Evolutionary conservation across 2,329 filamentous ascomycete genomes (phyloP).

Genomic region (Aureobasidium sp.): DNA sequence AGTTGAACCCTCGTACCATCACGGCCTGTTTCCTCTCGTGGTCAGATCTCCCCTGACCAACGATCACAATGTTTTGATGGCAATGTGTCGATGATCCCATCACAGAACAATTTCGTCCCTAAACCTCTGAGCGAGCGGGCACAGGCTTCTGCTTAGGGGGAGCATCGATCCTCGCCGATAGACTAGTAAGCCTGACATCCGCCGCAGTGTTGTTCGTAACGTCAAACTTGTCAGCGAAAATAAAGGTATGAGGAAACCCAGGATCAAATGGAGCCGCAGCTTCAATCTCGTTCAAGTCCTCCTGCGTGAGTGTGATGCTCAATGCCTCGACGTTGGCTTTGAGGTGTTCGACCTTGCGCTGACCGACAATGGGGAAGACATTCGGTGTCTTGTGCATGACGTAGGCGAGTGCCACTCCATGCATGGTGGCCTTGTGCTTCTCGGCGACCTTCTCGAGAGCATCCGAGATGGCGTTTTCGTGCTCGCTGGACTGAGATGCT

Average conservation of each 20-base stretch:
- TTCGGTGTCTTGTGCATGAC: slow-evolving; percentile 63
- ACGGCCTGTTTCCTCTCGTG: too few relatives aligned
- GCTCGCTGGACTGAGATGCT: slow-evolving; percentile 30
- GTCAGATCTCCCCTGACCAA: too few relatives aligned
- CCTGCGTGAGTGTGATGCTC: slow-evolving; percentile 49
- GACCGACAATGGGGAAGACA: slow-evolving; percentile 67
- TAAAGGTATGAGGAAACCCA: slow-evolving; percentile 60
- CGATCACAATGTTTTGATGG: too few relatives aligned
- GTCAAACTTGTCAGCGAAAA: slow-evolving; percentile 26
- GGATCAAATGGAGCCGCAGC: slow-evolving; percentile 53
- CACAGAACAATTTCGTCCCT: neutral
- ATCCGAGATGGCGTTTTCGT: slow-evolving; percentile 47
- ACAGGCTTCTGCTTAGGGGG: slow-evolving; percentile 14
- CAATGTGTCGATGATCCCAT: neutral
- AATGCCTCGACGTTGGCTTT: slow-evolving; percentile 64
- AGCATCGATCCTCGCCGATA: slow-evolving; percentile 12
- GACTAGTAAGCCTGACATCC: slow-evolving; percentile 14
- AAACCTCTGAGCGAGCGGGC: slow-evolving; percentile 1
- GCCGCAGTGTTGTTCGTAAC: slow-evolving; percentile 12
- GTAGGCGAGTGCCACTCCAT: slow-evolving; percentile 53
- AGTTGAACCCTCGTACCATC: too few relatives aligned
- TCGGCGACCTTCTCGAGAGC: slow-evolving; percentile 55
- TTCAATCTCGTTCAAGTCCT: slow-evolving; percentile 63
- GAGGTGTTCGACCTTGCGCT: slow-evolving; percentile 62
- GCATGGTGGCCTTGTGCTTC: slow-evolving; percentile 33